Evolutionary conservation across 78 protist genomes (phyloP), one percentile per base, ranked within the genome.

Genomic region (Pelomyxa schiedti): DNA sequence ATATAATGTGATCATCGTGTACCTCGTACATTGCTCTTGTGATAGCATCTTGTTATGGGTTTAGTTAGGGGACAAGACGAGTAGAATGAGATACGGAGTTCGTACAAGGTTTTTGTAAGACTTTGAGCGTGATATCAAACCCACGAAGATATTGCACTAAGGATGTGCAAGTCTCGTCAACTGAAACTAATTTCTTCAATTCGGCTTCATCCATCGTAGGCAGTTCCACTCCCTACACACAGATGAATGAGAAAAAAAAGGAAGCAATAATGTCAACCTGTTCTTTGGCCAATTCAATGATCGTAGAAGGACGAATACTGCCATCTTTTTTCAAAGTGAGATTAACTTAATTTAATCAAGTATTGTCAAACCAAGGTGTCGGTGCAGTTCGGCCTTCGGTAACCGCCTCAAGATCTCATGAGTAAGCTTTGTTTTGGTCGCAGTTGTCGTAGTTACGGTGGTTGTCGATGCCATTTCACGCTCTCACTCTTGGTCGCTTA

Each of bases 21-120:
- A n/a, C n/a, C 52, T 91, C 95, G 53, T 42, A 76, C 35, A 82
- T 67, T 52, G 75, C 73, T 22, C 93, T 79, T 5, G 82, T 70
- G 22, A 91, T 63, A 16, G 93, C 81, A 42, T 84, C 84, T 79
- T 3, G 9, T 39, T 47, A 16, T 47, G 58, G 32, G 58, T 47
- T 16, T 16, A 16, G 16, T 16, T 16, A 24, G 58, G 16, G 58
- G 16, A 16, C 16, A 47, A 16, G 16, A 24, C 32, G 16, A 16
- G 16, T 16, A 16, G 32, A 47, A 16, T 16, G 16, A 16, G 58
- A 16, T 16, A 16, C 16, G 58, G 16, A 16, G 58, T 24, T 16
- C 70, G 29, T 9, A 66, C 70, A 8, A 2, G 67, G 66, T 40
- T 0, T 2, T 36, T 86, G 90, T 26, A 75, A 1, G 16, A 86